A percentile compares a stretch with the other conserved stretches of the same genome.
These are phyloP conservation scores for Aspergillus melleus DNA, from an alignment of 2,329 filamentous ascomycete species.

Conservation along the genomic window DNA sequence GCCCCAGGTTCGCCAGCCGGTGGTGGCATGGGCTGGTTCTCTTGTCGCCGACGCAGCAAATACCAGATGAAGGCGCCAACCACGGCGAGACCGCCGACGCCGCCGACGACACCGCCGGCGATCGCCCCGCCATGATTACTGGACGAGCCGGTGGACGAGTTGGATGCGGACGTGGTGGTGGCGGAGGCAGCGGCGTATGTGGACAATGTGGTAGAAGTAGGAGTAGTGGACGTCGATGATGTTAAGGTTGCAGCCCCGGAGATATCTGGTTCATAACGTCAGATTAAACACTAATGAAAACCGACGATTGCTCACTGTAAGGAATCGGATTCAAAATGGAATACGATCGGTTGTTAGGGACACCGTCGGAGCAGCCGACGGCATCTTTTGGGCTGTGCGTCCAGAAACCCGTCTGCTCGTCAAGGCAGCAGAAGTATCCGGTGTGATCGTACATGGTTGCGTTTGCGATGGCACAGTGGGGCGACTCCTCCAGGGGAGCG, in stretches of 20 bases:
- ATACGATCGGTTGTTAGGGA: slow-evolving; percentile 4
- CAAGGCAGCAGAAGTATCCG: slow-evolving; percentile 26
- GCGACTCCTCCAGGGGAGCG: slow-evolving; percentile 11
- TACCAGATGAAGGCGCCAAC: slow-evolving; percentile 17
- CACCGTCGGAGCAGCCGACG: slow-evolving; percentile 17
- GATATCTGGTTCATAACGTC: background rate
- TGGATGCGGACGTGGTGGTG: background rate
- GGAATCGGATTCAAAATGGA: background rate
- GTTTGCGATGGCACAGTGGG: slow-evolving; percentile 24
- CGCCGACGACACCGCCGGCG: slow-evolving; percentile 19
- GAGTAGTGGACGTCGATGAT: background rate
- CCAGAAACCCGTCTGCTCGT: slow-evolving; percentile 13
- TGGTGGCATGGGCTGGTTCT: background rate
- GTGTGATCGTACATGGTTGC: slow-evolving; percentile 23
- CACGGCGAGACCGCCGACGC: slow-evolving; percentile 16
- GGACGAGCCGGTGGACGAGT: background rate
- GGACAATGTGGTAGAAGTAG: background rate
- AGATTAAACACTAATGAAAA: background rate
- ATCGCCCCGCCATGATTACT: slow-evolving; percentile 7
- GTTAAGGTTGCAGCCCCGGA: background rate
- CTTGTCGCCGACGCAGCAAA: slow-evolving; percentile 12
- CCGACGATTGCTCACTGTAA: background rate
- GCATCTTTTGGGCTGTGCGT: background rate
- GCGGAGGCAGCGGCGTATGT: background rate
- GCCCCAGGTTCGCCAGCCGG: background rate